phyloP scores from a whole-genome alignment of 768 basidiomycete species.

The Tulasnella sp. region DNA sequence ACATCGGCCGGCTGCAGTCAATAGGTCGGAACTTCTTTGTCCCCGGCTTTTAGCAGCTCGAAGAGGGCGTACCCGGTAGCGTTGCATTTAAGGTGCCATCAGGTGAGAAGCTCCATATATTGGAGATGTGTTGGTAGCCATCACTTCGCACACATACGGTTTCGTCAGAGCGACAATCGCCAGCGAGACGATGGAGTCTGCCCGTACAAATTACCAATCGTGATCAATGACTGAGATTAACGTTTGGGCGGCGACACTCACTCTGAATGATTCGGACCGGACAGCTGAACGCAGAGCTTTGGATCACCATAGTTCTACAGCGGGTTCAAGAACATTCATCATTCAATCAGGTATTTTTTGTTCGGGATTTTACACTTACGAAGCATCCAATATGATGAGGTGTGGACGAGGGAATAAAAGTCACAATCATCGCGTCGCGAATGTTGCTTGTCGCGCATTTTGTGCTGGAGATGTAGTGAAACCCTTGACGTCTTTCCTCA shows the following conservation, averaged over 20 bases:
- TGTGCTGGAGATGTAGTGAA: too few relatives aligned
- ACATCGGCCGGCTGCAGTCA: too few relatives aligned
- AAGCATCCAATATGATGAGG: background rate
- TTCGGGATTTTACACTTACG: background rate
- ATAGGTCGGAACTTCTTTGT: too few relatives aligned
- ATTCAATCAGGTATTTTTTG: background rate
- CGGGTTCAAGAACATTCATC: background rate
- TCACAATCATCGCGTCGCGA: background rate
- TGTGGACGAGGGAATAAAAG: background rate
- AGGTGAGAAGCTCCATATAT: too few relatives aligned
- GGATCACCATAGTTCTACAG: too few relatives aligned
- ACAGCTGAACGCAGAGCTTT: too few relatives aligned
- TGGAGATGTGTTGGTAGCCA: too few relatives aligned
- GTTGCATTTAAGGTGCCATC: too few relatives aligned
- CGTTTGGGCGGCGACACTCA: background rate
- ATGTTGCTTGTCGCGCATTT: background rate
- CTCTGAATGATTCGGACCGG: background rate
- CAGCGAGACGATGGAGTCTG: background rate
- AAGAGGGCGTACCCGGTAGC: too few relatives aligned
- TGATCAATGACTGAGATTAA: background rate
- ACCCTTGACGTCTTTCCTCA: too few relatives aligned
- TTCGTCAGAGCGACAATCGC: background rate
- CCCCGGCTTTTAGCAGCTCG: too few relatives aligned
- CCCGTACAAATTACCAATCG: background rate
- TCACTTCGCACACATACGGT: background rate